Base-by-base conservation (phyloP, 495 filamentous ascomycete species). In the Podospora pseudocomata region DNA sequence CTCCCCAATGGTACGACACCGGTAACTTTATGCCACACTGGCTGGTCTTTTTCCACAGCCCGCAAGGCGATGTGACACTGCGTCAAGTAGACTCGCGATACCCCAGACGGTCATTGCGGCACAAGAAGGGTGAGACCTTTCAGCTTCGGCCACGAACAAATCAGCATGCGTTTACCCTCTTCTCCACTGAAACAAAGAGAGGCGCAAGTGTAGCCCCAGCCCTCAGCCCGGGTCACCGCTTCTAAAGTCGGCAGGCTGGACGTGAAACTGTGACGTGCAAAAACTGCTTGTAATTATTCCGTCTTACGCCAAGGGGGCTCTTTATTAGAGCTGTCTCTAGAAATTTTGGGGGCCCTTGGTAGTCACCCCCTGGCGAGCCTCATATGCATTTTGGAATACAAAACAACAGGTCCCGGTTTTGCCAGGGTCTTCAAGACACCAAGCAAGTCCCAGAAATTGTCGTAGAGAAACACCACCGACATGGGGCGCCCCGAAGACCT, bases 401-500 rank as follows among this genome's bases (percentile, higher is more conserved):
- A 49, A 49, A 49, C 39, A 49, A 49, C 39, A 49, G 6, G 2
- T 11, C 39, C 39, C 7, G 39, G 39, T 3, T 32, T 32, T 49
- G 39, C 39, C 39, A 49, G 39, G 39, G 39, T 49, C 2, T 49
- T 49, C 39, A 9, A 3, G 15, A 49, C 5, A 49, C 39, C 39
- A 49, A 49, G 9, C 39, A 49, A 49, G 9, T 13, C 7, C 39
- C 39, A 49, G 39, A 5, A 49, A 49, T 16, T 49, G 39, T 49
- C 15, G 9, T 13, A 49, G 39, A 49, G 0, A 49, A 13, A 49
- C 7, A 49, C 9, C 39, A 16, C 2, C 15, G 64, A 63, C 0
- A 76, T 74, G 74, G 70, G 69, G 13, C 65, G 56, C 19, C 65
- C 49, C 58, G 72, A 75, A 16, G 55, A 73, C 70, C 70, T 73